Percentiles rank a stretch among this genome's conserved stretches.
Conservation (phyloP, 805 yeast species). For the Metschnikowia peoriensis region DNA sequence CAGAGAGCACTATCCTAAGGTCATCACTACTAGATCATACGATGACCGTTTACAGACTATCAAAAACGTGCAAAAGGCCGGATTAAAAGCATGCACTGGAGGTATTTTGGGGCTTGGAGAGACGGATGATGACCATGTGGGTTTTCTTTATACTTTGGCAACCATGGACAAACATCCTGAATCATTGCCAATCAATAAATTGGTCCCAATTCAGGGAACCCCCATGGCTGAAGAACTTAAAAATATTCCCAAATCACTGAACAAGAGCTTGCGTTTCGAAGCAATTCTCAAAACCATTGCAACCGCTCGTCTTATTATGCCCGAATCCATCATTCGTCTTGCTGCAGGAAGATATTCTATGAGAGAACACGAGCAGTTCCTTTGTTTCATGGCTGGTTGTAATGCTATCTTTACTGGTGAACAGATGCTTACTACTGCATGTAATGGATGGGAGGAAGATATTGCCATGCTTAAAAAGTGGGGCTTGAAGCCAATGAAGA, state of each 20-base stretch:
- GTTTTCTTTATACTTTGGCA: constrained; percentile 60
- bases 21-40: constrained; percentile 65
- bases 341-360: constrained; percentile 83
- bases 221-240: constrained; percentile 61
- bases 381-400: constrained; percentile 75
- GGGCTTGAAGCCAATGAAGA: constrained; percentile 63
- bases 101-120: constrained; percentile 82
- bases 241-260: constrained; percentile 30
- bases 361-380: constrained; percentile 72
- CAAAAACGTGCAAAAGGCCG: constrained; percentile 58
- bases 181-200: constrained; percentile 73
- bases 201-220: constrained; percentile 79
- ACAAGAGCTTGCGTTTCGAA: constrained; percentile 53
- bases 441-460: constrained; percentile 84
- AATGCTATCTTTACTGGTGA: constrained; percentile 83
- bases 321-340: constrained; percentile 63
- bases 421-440: constrained; percentile 77
- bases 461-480: constrained; percentile 62
- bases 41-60: constrained; percentile 73
- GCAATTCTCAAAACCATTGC: constrained; percentile 67
- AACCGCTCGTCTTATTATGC: constrained; percentile 75
- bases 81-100: constrained; percentile 72
- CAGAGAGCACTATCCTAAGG: constrained; percentile 70
- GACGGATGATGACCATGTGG: constrained; percentile 65
- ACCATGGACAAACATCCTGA: constrained; percentile 76